Evolutionary conservation across 2,329 filamentous ascomycete genomes (phyloP).

Genomic region (Pseudogymnoascus pannorum): DNA sequence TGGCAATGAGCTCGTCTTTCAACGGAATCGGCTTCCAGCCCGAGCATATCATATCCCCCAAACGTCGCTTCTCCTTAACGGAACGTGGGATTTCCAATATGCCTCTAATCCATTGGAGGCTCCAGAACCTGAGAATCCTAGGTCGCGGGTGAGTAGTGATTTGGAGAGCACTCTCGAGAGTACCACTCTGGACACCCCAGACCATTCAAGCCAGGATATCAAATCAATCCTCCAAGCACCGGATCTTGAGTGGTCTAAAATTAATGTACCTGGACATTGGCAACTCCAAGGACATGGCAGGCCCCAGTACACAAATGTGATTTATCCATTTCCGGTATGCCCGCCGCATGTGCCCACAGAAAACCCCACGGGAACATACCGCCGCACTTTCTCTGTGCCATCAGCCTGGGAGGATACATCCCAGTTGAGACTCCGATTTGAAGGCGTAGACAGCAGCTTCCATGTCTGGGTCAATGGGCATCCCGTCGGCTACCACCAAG

Average conservation of each 20-base stretch:
- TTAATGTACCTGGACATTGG: conserved; percentile 59
- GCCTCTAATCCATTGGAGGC: conserved; percentile 39
- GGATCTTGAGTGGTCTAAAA: conserved; percentile 8
- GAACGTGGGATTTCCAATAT: conserved; percentile 50
- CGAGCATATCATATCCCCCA: conserved; percentile 47
- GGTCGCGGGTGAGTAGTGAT: conserved; percentile 20
- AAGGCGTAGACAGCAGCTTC: conserved; percentile 65
- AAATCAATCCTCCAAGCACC: conserved; percentile 1
- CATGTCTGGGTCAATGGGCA: conserved; percentile 61
- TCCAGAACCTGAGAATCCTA: conserved; percentile 31
- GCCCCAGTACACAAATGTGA: conserved; percentile 63
- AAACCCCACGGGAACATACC: conserved; percentile 59
- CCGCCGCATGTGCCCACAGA: conserved; percentile 55
- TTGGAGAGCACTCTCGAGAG: conserved; percentile 10
- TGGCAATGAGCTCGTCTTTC: conserved; percentile 43
- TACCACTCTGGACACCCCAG: not conserved
- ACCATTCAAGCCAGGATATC: not conserved
- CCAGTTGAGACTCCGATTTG: conserved; percentile 59
- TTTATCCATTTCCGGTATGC: conserved; percentile 57
- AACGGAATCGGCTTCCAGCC: conserved; percentile 45
- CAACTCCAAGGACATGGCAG: conserved; percentile 59
- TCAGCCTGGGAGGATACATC: conserved; percentile 35
- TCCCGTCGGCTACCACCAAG: conserved; percentile 61
- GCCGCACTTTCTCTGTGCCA: conserved; percentile 47
- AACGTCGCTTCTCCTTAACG: conserved; percentile 44